phyloP scores from a whole-genome alignment of 2,329 filamentous ascomycete species.

The Phialophora chinensis region DNA sequence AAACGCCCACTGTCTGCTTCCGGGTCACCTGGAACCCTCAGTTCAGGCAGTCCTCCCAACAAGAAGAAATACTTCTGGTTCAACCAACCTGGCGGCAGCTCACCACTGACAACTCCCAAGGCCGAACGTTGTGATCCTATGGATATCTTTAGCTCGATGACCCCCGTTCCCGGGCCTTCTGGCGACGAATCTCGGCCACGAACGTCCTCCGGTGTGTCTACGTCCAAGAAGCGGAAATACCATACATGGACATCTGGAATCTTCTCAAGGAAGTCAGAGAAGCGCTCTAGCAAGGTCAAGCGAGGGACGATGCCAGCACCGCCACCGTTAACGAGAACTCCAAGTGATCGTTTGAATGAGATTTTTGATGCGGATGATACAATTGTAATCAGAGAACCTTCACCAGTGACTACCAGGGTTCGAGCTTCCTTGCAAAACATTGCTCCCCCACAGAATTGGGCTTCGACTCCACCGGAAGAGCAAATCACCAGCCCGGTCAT shows the following conservation, averaged over 20 bases:
- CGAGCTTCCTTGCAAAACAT: conserved; percentile 20
- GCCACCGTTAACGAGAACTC: conserved; percentile 50
- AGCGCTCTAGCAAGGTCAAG: conserved; percentile 52
- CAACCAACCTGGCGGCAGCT: conserved; percentile 41
- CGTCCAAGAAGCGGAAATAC: conserved; percentile 73
- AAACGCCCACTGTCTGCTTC: conserved; percentile 52
- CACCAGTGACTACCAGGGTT: conserved; percentile 33
- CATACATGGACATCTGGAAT: conserved; percentile 65
- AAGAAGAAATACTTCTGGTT: conserved; percentile 43
- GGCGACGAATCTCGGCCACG: conserved; percentile 38
- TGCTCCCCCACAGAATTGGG: conserved; percentile 5
- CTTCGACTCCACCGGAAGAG: conserved; percentile 52
- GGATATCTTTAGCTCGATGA: conserved; percentile 21
- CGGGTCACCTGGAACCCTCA: conserved; percentile 39
- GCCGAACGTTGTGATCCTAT: conserved; percentile 37
- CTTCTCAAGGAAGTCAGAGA: conserved; percentile 56
- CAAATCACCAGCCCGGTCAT: conserved; percentile 81
- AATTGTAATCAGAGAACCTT: conserved; percentile 53
- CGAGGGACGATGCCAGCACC: conserved; percentile 50
- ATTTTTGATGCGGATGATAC: conserved; percentile 58
- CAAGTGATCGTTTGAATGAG: conserved; percentile 50
- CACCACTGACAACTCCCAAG: conserved; percentile 44
- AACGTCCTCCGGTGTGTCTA: conserved; percentile 45
- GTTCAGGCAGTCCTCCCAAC: conserved; percentile 37
- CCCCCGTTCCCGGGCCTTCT: conserved; percentile 9